phyloP scores from a whole-genome alignment of 129 eudicot species.

The Calendula officinalis region DNA sequence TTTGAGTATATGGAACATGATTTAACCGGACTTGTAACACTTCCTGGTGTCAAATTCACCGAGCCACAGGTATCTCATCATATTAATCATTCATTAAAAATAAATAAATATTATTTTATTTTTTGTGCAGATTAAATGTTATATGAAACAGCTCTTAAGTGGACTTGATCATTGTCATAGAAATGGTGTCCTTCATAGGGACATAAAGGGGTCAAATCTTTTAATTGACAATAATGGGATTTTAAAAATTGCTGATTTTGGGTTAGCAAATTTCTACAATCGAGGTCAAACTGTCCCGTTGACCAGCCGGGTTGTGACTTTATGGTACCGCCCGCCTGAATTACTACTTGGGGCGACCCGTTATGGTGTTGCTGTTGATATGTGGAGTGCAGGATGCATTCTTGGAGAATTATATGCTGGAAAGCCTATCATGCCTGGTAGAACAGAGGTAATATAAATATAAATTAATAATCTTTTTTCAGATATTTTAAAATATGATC shows the following conservation, averaged over 20 bases:
- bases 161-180: conserved; percentile 87
- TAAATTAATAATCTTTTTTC: background rate
- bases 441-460: conserved; percentile 56
- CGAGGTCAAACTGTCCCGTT: conserved; percentile 40
- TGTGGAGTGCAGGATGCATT: conserved; percentile 92
- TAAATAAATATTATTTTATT: background rate
- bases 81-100: background rate
- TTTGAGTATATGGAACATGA: conserved; percentile 97
- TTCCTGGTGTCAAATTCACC: conserved; percentile 77
- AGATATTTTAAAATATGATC: background rate
- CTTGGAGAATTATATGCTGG: conserved; percentile 83
- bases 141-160: conserved; percentile 74
- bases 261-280: conserved; percentile 66
- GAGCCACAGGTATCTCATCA: conserved; percentile 70
- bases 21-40: conserved; percentile 79
- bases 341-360: conserved; percentile 74
- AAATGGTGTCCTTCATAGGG: conserved; percentile 75
- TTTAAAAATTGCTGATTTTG: conserved; percentile 89
- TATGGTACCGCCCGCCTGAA: conserved; percentile 96
- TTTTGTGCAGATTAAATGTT: conserved; percentile 63
- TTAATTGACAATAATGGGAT: conserved; percentile 66
- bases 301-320: conserved; percentile 87
- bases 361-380: conserved; percentile 75
- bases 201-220: conserved; percentile 92
- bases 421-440: conserved; percentile 92